Evolutionary conservation across 306 rosid species (phyloP).

Genomic region (Alnus rubra): DNA sequence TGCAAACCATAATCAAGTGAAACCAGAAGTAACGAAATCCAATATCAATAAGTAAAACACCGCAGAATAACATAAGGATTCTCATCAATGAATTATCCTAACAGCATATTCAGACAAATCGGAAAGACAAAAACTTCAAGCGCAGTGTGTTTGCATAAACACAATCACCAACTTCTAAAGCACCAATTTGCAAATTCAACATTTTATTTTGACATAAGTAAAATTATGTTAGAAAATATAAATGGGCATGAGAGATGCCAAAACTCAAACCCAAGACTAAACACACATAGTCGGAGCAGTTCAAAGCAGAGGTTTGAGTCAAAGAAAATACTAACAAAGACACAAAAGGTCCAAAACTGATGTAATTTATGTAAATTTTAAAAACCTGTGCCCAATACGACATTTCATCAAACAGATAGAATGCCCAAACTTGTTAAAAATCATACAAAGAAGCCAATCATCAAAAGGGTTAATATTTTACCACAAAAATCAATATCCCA

Average conservation of each 20-base stretch:
- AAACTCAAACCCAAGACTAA: not conserved
- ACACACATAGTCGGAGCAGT: not conserved
- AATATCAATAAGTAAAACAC: not conserved
- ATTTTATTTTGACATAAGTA: not conserved
- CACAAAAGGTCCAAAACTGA: not conserved
- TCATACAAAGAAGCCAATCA: not conserved
- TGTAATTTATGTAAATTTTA: not conserved
- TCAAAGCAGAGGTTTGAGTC: not conserved
- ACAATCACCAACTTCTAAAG: not conserved
- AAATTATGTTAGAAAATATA: not conserved
- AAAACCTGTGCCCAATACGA: not conserved
- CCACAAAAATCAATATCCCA: not conserved
- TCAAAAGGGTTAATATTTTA: not conserved
- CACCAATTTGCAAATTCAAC: not conserved
- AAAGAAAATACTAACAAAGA: not conserved
- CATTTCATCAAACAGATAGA: conserved; percentile 1
- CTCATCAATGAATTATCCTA: not conserved
- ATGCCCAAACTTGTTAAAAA: not conserved
- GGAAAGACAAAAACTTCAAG: not conserved
- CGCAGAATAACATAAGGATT: not conserved
- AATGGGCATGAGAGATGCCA: not conserved
- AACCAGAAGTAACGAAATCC: not conserved
- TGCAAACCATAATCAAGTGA: conserved; percentile 9
- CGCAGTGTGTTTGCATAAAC: not conserved
- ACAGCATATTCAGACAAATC: not conserved